Evolutionary conservation across 2,329 filamentous ascomycete species (phyloP), one percentile per base, ranked within the genome.

Genomic region (Sporothrix brunneoviolacea): DNA sequence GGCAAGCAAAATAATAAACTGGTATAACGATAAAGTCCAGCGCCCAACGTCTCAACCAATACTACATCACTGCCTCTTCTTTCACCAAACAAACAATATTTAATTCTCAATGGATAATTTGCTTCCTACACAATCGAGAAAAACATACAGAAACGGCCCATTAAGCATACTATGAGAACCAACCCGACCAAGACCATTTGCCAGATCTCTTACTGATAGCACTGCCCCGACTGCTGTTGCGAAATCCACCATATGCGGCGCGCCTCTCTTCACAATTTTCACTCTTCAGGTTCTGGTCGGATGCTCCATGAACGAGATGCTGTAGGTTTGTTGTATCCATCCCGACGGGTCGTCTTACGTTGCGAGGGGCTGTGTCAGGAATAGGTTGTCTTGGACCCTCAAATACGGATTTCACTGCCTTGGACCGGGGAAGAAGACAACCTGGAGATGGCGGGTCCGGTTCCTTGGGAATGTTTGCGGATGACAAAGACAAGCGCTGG

Each of bases 131-230:
- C 16, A 13, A 12, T 12, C 10, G 21, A 16, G n/a, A 36, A 28
- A 19, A 24, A 48, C 27, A 38, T 10, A 35, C 15, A 15, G 16
- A 33, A 21, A 22, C 32, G 8, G 12, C 10, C 16, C n/a, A 28
- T 3, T 9, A 35, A 19, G 16, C 36, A 36, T 21, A 5, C 50
- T 22, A 55, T 16, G 45, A 55, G 47, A 58, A 59, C 58, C 57
- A 60, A 3, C 55, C 55, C 24, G 52, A 42, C 57, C 51, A 60
- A n/a, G 55, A 53, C 58, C 58, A 60, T 39, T 57, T 57, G 10
- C 52, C 55, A 10, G 53, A 55, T 22, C 53, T 50, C 51, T 57
- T 56, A 48, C 52, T 59, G 18, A 50, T 35, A 1, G 33, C 50
- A 50, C 54, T 54, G 52, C 51, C 51, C n/a, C 50, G 48, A 35